Base-by-base conservation (phyloP, 371 early-diverging fungal genomes). In the Rhizopus delemar region DNA sequence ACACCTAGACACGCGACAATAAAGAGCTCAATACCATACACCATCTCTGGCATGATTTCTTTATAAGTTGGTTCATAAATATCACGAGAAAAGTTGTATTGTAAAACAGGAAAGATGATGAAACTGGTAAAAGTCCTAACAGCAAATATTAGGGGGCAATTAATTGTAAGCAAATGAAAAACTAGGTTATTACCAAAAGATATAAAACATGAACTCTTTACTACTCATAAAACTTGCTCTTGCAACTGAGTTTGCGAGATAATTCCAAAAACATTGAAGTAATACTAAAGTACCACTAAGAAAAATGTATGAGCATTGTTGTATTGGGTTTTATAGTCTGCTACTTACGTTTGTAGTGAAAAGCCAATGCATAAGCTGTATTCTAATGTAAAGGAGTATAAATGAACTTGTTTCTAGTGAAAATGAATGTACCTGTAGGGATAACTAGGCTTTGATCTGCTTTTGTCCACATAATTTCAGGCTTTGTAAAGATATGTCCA, bases 261-360 rank as follows among this genome's bases (percentile, higher is more conserved):
- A 81, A 29, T 81, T 79, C 81, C 81, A 81, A 55, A 81, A 79
- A 33, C 79, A 77, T 62, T 81, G 79, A 13, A 79, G 56, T n/a
- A 81, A 61, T 5, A 77, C 65, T 8, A 79, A 57, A 3, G 74
- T 77, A 13, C 75, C 75, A 36, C 74, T 78, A 57, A 53, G 28
- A 55, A 12, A 54, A 8, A 8, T 29, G 8, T 11, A 7, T 51
- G 49, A 51, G n/a, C 16, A 13, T 43, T 41, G 11, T 5, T 15
- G 5, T 51, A 15, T 16, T 55, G 22, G 41, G 38, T 8, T 15
- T 6, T 33, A 38, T n/a, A 4, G 39, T 2, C 39, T 39, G 12
- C 12, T 13, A 62, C 62, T 57, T 71, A 76, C 71, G 71, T 77
- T 66, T 81, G 81, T 35, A 81, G 49, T 9, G 77, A 68, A 38